phyloP scores from a whole-genome alignment of 495 filamentous ascomycete species.

The Amphirosellinia nigrospora region DNA sequence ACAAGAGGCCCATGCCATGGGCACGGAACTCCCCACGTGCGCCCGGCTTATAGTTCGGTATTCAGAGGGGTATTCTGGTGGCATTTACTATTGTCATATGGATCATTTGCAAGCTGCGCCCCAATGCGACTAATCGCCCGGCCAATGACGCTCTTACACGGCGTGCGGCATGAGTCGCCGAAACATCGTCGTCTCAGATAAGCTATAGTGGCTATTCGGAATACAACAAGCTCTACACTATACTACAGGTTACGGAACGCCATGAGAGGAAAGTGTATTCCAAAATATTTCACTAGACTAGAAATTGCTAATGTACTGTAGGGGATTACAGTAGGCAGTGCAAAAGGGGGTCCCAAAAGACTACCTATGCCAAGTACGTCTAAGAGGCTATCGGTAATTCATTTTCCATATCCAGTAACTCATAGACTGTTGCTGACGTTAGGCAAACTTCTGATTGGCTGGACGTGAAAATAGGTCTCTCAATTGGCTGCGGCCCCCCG shows the following conservation, averaged over 20 bases:
- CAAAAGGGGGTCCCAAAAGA: neutral
- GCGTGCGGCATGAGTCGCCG: neutral
- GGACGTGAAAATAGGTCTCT: neutral
- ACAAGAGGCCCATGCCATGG: slow-evolving; percentile 2
- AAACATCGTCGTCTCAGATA: neutral
- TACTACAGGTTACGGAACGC: no score
- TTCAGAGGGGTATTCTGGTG: neutral
- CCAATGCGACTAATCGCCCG: neutral
- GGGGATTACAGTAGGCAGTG: neutral
- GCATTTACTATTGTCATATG: neutral
- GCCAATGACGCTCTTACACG: slow-evolving; percentile 13
- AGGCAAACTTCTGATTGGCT: neutral
- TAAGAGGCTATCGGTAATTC: neutral
- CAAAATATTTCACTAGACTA: neutral
- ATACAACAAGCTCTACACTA: neutral
- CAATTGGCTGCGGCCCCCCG: neutral
- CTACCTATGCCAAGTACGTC: neutral
- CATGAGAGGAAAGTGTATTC: neutral
- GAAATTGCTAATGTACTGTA: neutral
- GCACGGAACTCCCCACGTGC: slow-evolving; percentile 18
- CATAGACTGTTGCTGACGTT: slow-evolving; percentile 20
- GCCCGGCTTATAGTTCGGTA: neutral
- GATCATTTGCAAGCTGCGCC: slow-evolving; percentile 20
- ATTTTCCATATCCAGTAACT: slow-evolving; percentile 14
- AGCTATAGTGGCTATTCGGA: neutral